Base-by-base conservation (phyloP, 768 basidiomycete species). In the Leccinum imitatum region DNA sequence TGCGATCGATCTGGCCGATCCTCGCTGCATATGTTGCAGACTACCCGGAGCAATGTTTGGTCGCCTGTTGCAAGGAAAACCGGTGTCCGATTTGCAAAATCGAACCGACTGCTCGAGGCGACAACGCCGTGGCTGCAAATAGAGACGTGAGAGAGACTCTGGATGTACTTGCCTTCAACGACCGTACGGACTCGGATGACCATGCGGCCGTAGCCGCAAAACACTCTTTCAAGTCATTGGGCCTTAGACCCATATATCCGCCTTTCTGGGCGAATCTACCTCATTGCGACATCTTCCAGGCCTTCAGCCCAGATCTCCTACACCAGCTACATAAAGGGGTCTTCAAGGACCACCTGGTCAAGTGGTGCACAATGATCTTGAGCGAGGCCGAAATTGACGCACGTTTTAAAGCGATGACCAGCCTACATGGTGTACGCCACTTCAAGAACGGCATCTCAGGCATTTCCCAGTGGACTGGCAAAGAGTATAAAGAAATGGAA, bases 261-360 rank as follows among this genome's bases (percentile, higher is more conserved):
- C 61, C 54, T 39, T 66, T 65, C 56, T 66, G 61, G 64, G 47
- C 27, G 4, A 23, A n/a, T 23, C 21, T 47, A 9, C 62, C 59
- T 0, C n/a, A 37, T 7, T 27, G 52, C 35, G 54, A 67, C 23
- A 67, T 83, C 41, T 78, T 76, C 60, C 0, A 21, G 0, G 68
- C 56, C 8, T 59, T 82, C 21, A 77, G 75, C 0, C 74, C 76
- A 10, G 69, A 80, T 67, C 37, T 81, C 9, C 73, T 82, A 4
- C 81, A 84, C 59, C 79, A 82, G 63, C 63, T 83, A 0, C 74
- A 81, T 63, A 78, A 83, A 59, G 81, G 82, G 0, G 52, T 79
- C 0, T 78, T 82, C 69, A 78, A 79, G 53, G 75, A 80, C 50
- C 80, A 81, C 53, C 54, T 79, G 2, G 68, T 75, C 0, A 68